Evolutionary conservation across 371 early-diverging fungal species (phyloP), one percentile per base, ranked within the genome.

Genomic region (Conidiobolus incongruus): DNA sequence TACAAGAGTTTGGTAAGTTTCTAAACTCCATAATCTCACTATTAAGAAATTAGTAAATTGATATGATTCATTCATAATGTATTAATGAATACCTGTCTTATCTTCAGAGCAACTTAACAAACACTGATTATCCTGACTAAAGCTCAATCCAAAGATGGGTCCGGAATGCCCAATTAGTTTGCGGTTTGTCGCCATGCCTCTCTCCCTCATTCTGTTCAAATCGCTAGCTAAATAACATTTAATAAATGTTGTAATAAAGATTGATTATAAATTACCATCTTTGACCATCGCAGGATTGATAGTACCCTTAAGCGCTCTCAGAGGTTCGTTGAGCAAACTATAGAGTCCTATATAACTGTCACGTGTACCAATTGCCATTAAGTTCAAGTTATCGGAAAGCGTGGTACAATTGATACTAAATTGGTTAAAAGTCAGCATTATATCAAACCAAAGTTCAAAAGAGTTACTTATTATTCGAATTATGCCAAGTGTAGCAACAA

Each of bases 401-500:
- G 74, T 36, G 12, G 85, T 49, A 48, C 83, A 84, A 47, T 75
- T 85, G 43, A 85, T 53, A 28, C 72, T 77, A 55, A 28, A 30
- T 28, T n/a, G 15, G 30, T 7, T 22, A 35, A 35, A n/a, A n/a
- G 15, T 31, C 15, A 4, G 45, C 40, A 24, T 35, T 16, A 31
- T 2, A 20, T n/a, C 28, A 38, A 45, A 7, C 8, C 6, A 13
- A 21, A 13, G 21, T 31, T 29, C 19, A 30, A 19, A 38, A 11
- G 7, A 50, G 53, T 38, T 62, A 78, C 77, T 60, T 59, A 53
- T 82, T 82, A 57, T 82, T 74, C 0, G 94, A 83, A 53, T 99
- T 98, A 61, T 94, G 90, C 45, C 98, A 81, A 3, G 98, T 99
- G 60, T 92, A 98, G 50, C 83, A 82, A 59, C 93, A 92, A 22